Conservation (phyloP, 345 rosid species). For the Bretschneidera sinensis region DNA sequence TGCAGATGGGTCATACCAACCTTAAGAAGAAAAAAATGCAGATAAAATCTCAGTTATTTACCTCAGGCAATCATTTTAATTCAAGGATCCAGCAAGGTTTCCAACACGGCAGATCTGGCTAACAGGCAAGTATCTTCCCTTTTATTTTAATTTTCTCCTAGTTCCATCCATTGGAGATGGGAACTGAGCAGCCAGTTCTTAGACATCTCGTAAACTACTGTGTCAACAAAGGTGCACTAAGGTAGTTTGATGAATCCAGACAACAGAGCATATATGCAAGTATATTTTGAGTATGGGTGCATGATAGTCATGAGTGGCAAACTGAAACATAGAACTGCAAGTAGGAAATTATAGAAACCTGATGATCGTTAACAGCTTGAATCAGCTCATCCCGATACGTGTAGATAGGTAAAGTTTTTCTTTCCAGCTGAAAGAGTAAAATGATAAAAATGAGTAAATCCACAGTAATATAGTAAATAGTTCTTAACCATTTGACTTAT, state of each 20-base stretch:
- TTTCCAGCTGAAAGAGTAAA: conserved; percentile 53
- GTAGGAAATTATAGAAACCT: conserved; percentile 42
- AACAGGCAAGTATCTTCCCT: neutral
- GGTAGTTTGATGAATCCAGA: too few species aligned
- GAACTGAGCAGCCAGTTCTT: neutral
- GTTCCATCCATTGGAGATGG: neutral
- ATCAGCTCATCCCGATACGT: conserved; percentile 78
- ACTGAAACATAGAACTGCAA: neutral
- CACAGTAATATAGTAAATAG: neutral
- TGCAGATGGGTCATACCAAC: too few species aligned
- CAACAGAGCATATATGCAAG: neutral
- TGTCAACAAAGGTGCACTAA: neutral
- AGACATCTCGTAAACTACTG: neutral
- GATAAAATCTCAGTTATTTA: too few species aligned
- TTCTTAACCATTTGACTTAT: too few species aligned
- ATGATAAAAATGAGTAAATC: conserved; percentile 6
- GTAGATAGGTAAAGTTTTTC: conserved; percentile 81
- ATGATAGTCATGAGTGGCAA: too few species aligned
- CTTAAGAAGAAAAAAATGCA: too few species aligned
- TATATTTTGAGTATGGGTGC: neutral
- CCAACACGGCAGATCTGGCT: neutral
- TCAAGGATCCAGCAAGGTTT: neutral
- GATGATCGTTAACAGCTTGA: conserved; percentile 64
- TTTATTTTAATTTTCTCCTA: neutral
- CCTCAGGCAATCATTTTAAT: neutral